A percentile compares a stretch with the other conserved stretches of the same genome.
These are phyloP conservation scores for Anethum foeniculum DNA, from an alignment of 140 eudicot species.

Conservation along the genomic window DNA sequence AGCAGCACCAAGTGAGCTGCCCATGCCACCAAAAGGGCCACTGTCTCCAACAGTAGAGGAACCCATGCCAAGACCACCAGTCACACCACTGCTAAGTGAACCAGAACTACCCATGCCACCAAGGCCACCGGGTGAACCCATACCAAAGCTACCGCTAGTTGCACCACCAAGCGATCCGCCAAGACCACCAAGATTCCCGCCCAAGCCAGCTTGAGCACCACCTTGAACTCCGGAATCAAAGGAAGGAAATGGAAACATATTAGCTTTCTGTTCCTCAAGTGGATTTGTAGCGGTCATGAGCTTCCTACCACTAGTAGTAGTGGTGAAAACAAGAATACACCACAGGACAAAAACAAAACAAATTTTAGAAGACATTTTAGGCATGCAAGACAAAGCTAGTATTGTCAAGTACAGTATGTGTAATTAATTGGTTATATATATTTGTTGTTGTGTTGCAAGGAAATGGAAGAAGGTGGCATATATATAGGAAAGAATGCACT, in stretches of 20 bases:
- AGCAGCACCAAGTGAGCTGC: background rate
- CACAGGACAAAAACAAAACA: background rate
- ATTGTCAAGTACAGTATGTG: no score
- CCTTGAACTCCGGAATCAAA: background rate
- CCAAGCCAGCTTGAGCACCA: background rate
- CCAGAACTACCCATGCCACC: background rate
- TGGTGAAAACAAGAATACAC: background rate
- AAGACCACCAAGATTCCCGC: background rate
- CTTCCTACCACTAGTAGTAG: background rate
- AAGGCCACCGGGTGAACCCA: background rate
- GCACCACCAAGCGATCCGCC: background rate
- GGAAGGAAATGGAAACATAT: background rate
- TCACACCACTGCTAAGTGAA: background rate
- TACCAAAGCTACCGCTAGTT: background rate
- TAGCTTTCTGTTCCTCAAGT: background rate
- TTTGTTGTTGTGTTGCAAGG: background rate
- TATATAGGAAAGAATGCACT: background rate
- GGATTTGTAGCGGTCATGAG: background rate
- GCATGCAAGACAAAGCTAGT: background rate
- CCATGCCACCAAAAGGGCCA: background rate
- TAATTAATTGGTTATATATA: background rate
- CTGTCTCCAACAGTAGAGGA: background rate
- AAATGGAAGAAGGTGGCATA: background rate
- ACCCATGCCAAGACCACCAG: background rate
- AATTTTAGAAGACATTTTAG: background rate